Percentiles rank a stretch among this genome's conserved stretches.
Evolutionary conservation across 495 filamentous ascomycete species (phyloP).

Genomic region (Hypoxylon crocopeplum): DNA sequence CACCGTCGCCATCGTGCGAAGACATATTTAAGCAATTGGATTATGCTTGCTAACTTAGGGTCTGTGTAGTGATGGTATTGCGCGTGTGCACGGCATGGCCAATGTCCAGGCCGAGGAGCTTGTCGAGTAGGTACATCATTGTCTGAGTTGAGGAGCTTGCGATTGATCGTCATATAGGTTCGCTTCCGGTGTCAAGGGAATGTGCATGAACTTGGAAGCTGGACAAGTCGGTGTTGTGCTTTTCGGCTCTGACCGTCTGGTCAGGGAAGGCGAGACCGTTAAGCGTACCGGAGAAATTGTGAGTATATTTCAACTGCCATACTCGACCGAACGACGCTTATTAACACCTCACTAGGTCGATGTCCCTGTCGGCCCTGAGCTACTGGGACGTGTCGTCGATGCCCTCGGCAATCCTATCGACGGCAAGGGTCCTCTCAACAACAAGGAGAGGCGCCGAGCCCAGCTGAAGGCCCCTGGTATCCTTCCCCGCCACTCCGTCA

Average conservation of each 20-base stretch:
- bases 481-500: constrained; percentile 94
- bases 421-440: constrained; percentile 95
- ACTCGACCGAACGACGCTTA: constrained; percentile 6
- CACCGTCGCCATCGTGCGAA: background rate
- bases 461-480: constrained; percentile 99
- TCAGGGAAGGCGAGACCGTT: constrained; percentile 99
- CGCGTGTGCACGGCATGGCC: constrained; percentile 99
- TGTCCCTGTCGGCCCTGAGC: constrained; percentile 89
- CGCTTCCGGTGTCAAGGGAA: constrained; percentile 99
- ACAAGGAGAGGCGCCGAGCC: constrained; percentile 91
- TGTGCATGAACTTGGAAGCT: constrained; percentile 99
- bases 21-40: constrained; percentile 18
- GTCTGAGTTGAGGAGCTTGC: constrained; percentile 13
- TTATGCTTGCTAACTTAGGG: constrained; percentile 47
- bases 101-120: constrained; percentile 99
- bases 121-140: constrained; percentile 84
- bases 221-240: constrained; percentile 99
- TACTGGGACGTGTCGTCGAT: constrained; percentile 98
- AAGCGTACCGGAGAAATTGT: constrained; percentile 99
- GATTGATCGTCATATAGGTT: constrained; percentile 68
- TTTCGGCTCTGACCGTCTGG: constrained; percentile 99
- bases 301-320: constrained; percentile 48
- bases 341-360: constrained; percentile 72
- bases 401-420: constrained; percentile 99
- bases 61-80: constrained; percentile 93